Evolutionary conservation across 2,329 filamentous ascomycete genomes (phyloP), one percentile per base, ranked within the genome.

Genomic region (Triangularia setosa): DNA sequence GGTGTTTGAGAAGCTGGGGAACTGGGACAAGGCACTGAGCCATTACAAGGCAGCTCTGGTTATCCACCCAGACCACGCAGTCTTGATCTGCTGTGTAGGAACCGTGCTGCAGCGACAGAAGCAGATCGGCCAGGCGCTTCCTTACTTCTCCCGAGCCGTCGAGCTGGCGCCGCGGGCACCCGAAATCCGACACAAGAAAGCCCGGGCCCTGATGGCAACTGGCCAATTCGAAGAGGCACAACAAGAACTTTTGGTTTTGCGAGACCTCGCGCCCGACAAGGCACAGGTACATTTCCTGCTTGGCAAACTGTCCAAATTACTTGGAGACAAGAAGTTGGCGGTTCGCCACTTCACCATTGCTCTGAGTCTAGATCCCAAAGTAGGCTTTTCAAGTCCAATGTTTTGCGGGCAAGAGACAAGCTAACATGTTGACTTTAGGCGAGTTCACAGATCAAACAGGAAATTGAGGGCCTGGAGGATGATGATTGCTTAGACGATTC

Each of bases 281-380:
- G 92, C 94, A 4, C 96, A 93, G 72, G 93, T 99, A 40, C 95
- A 97, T 79, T 99, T 97, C 80, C 81, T 97, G 67, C 87, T 99
- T 44, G 96, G 93, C 21, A 91, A 92, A 74, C 84, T 93, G 67
- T 92, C 93, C 78, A 90, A 90, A 76, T 83, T 81, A 62, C 81
- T 91, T 72, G 87, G 87, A 70, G 86, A 92, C 72, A 90, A 88
- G 75, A 87, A 88, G 66, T 84, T 88, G 71, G 93, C 95, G n/a
- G 91, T 99, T 65, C 89, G 90, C 65, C 92, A 97, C 76, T 96
- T 96, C 75, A 99, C 95, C 6, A 94, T 93, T 75, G 95, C 95
- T 18, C 81, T 98, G 73, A 97, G 97, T 77, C 80, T 99, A 73
- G 95, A 99, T 81, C 95, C 94, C 28, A 98, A 98, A 88, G 94